phyloP scores from a whole-genome alignment of 305 asterid species.

The Nicotiana rustica region DNA sequence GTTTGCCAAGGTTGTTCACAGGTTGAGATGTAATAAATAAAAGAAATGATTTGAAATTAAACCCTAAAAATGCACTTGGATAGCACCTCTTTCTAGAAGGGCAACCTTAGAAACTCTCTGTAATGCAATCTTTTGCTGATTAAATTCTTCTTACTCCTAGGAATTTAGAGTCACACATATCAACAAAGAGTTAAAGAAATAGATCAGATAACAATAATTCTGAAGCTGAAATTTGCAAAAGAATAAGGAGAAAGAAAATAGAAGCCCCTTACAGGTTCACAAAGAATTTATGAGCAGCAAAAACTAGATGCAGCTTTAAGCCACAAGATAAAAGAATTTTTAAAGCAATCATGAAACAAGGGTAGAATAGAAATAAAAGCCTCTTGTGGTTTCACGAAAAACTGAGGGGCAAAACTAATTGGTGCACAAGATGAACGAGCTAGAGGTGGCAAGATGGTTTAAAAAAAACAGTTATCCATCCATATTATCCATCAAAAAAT shows the following conservation, averaged over 20 bases:
- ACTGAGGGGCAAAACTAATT: neutral
- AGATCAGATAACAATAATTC: neutral
- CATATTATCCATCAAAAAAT: too few relatives aligned
- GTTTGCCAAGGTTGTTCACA: neutral
- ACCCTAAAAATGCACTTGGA: neutral
- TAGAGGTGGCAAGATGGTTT: too few relatives aligned
- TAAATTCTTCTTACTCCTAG: neutral
- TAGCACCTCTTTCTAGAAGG: neutral
- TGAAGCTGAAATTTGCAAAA: neutral
- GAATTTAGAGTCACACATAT: neutral
- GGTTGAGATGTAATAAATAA: neutral
- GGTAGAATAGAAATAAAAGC: neutral
- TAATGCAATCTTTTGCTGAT: neutral
- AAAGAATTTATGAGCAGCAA: neutral
- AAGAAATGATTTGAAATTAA: neutral
- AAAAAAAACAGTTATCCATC: too few relatives aligned
- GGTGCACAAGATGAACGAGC: neutral
- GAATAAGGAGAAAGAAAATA: neutral
- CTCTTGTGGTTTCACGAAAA: neutral
- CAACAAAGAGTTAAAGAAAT: neutral
- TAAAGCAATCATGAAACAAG: neutral
- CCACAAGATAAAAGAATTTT: neutral
- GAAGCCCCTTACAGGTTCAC: neutral
- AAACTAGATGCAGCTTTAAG: slow-evolving; percentile 1
- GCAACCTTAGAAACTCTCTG: neutral